A percentile compares a stretch with the other conserved stretches of the same genome.
phyloP scores from a whole-genome alignment of 495 filamentous ascomycete species.

The Trichocladium uniseriatum region DNA sequence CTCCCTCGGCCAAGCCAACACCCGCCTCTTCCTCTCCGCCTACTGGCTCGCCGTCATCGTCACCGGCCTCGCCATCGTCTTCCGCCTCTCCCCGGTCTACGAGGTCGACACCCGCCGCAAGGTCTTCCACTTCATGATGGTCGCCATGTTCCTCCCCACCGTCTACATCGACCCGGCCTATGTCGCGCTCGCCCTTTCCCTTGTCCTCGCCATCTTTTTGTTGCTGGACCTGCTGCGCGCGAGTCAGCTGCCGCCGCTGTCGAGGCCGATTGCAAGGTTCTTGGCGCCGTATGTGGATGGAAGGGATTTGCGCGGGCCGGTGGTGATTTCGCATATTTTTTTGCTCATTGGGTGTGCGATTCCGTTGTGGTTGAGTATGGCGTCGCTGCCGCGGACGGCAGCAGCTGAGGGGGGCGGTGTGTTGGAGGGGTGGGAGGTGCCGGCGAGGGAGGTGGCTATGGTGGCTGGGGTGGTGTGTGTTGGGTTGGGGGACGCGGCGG shows the following conservation, averaged over 20 bases:
- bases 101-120: conserved; percentile 97
- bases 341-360: conserved; percentile 93
- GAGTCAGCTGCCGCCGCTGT: conserved; percentile 80
- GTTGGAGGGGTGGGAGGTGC: conserved; percentile 66
- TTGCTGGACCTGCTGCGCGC: conserved; percentile 83
- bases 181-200: conserved; percentile 60
- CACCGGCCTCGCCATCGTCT: conserved; percentile 62
- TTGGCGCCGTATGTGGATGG: conserved; percentile 92
- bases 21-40: conserved; percentile 62
- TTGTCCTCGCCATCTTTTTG: conserved; percentile 74
- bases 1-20: conserved; percentile 64
- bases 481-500: conserved; percentile 89
- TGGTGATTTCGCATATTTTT: conserved; percentile 94
- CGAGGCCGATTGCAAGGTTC: conserved; percentile 71
- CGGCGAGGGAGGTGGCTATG: conserved; percentile 68
- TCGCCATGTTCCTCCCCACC: conserved; percentile 83
- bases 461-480: conserved; percentile 87
- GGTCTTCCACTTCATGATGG: conserved; percentile 98
- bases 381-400: conserved; percentile 48
- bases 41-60: conserved; percentile 65
- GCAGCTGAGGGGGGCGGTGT: conserved; percentile 16
- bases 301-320: conserved; percentile 81
- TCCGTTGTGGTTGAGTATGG: conserved; percentile 82
- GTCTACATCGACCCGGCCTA: conserved; percentile 80
- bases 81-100: conserved; percentile 56